Conservation (phyloP, 495 filamentous ascomycete genomes). For the Neurospora sp. region DNA sequence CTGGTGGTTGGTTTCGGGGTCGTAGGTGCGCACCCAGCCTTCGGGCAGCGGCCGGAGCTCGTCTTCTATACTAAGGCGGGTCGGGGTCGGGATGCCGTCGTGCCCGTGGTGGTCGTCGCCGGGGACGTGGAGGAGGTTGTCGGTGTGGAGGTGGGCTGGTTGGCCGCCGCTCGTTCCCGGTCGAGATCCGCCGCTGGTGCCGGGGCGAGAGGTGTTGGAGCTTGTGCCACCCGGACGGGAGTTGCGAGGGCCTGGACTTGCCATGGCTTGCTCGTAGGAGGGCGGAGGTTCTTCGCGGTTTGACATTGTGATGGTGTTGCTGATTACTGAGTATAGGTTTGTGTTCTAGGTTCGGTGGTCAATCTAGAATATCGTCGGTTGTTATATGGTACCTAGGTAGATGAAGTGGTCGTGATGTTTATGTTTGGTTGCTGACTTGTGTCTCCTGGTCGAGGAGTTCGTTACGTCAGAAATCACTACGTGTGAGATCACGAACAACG, state of each 20-base stretch:
- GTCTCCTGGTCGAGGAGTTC: neutral
- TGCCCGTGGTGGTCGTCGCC: neutral
- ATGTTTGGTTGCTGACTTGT: neutral
- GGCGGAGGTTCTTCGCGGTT: conserved; percentile 7
- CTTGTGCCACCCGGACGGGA: neutral
- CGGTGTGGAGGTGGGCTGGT: neutral
- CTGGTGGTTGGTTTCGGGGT: conserved; percentile 19
- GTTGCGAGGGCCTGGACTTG: neutral
- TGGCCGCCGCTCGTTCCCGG: neutral
- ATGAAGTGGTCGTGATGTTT: neutral
- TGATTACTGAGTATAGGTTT: neutral
- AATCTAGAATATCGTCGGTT: neutral
- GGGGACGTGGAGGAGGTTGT: conserved; percentile 1
- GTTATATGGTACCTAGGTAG: neutral
- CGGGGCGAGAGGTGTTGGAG: neutral
- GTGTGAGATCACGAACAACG: neutral
- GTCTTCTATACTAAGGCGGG: conserved; percentile 25
- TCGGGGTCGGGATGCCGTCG: conserved; percentile 18
- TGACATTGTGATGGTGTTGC: neutral
- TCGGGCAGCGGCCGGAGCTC: conserved; percentile 18
- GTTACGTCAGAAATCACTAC: neutral
- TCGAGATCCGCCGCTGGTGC: neutral
- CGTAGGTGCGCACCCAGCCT: conserved; percentile 22
- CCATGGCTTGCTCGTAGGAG: conserved; percentile 11
- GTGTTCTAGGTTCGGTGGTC: neutral